Evolutionary conservation across 257 asterid species (phyloP).

Genomic region (Lycium barbarum): DNA sequence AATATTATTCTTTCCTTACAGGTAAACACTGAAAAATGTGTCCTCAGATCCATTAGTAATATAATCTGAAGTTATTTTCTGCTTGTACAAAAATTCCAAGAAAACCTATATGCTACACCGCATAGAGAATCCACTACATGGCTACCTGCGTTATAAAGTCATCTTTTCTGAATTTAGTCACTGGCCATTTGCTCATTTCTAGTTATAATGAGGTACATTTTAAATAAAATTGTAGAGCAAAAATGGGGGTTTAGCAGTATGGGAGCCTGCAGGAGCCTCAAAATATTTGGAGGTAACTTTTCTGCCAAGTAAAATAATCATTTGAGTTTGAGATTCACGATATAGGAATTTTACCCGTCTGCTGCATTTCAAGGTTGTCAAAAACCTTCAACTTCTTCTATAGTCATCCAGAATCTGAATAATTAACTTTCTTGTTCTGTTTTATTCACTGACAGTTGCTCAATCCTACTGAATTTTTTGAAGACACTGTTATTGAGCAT

Average conservation of each 20-base stretch:
- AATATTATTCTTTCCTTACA: slow-evolving; percentile 73
- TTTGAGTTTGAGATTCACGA: not conserved
- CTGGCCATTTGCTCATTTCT: not conserved
- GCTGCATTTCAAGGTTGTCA: not conserved
- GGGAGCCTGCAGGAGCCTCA: slow-evolving; percentile 94
- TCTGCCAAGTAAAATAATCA: not conserved
- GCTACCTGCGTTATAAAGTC: not conserved
- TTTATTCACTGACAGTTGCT: slow-evolving; percentile 49
- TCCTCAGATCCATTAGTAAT: not conserved
- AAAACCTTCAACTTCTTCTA: not conserved
- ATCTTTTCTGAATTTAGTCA: not conserved
- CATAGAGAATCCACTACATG: not conserved
- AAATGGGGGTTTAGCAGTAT: slow-evolving; percentile 88
- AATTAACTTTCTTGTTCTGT: slow-evolving; percentile 3
- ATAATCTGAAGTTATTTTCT: not conserved
- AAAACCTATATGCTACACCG: not conserved
- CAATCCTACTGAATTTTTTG: slow-evolving; percentile 80
- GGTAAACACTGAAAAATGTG: slow-evolving; percentile 45
- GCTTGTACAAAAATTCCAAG: not conserved
- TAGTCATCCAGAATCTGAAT: not conserved
- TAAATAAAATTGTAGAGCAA: slow-evolving; percentile 61
- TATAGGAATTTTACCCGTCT: not conserved
- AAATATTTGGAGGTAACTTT: slow-evolving; percentile 76
- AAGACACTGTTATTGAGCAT: slow-evolving; percentile 68
- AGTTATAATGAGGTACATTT: not conserved